phyloP scores from a whole-genome alignment of 169 alveolate species.

The Plasmodium fragile region DNA sequence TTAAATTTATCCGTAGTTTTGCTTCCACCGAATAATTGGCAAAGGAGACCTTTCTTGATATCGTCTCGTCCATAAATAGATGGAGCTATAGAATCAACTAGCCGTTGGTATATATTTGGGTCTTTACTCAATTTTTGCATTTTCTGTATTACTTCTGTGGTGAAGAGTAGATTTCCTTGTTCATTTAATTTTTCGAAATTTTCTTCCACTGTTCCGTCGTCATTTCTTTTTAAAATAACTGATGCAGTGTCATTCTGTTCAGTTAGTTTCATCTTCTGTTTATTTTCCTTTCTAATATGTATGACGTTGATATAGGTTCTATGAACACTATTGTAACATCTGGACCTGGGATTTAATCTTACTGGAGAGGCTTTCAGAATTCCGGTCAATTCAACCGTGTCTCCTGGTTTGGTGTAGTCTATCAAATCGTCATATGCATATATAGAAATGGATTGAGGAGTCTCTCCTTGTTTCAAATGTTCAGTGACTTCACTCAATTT shows the following conservation, averaged over 20 bases:
- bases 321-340: constrained; percentile 93
- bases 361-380: constrained; percentile 95
- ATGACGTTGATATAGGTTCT: constrained; percentile 96
- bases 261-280: constrained; percentile 77
- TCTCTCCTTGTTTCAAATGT: constrained; percentile 94
- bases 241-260: constrained; percentile 72
- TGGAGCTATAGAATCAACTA: constrained; percentile 97
- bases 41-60: constrained; percentile 94
- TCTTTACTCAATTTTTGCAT: constrained; percentile 88
- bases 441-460: constrained; percentile 92
- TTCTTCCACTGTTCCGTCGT: constrained; percentile 79
- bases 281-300: constrained; percentile 84
- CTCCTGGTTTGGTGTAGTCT: constrained; percentile 97
- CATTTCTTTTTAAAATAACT: constrained; percentile 63
- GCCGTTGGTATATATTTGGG: constrained; percentile 93
- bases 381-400: constrained; percentile 97
- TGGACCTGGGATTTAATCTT: constrained; percentile 91
- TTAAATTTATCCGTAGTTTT: constrained; percentile 82
- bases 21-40: constrained; percentile 98
- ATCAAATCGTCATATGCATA: constrained; percentile 97
- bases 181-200: constrained; percentile 71
- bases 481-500: constrained; percentile 96
- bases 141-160: constrained; percentile 84
- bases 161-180: constrained; percentile 78
- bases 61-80: constrained; percentile 97